Conservation (phyloP, 495 filamentous ascomycete genomes). For the Aspergillus mulundensis region DNA sequence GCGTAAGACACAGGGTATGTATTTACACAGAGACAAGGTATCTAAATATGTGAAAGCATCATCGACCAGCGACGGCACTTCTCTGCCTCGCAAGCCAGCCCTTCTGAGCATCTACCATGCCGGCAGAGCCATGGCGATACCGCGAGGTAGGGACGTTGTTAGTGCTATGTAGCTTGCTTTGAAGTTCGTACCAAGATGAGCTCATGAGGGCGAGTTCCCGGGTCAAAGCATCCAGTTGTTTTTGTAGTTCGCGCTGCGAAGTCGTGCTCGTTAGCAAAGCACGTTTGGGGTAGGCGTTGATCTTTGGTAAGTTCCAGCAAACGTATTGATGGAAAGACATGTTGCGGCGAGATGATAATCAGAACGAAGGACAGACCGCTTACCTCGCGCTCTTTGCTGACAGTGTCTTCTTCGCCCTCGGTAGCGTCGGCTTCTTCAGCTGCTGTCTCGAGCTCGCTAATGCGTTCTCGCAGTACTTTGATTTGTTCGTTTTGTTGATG, state of each 20-base stretch:
- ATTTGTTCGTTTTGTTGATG: slow-evolving; percentile 57
- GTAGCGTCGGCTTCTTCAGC: slow-evolving; percentile 33
- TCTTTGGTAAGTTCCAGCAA: no score
- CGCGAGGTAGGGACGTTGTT: slow-evolving; percentile 67
- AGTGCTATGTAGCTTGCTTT: slow-evolving; percentile 79
- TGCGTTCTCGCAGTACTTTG: slow-evolving; percentile 53
- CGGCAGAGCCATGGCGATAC: slow-evolving; percentile 44
- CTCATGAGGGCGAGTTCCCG: slow-evolving; percentile 82
- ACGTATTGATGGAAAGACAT: background rate
- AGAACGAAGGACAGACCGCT: slow-evolving; percentile 13
- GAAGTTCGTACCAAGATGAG: slow-evolving; percentile 89
- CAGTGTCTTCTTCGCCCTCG: slow-evolving; percentile 30
- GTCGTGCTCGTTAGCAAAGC: slow-evolving; percentile 17
- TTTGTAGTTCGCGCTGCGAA: slow-evolving; percentile 54
- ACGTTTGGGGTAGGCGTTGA: no score
- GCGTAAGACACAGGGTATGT: background rate
- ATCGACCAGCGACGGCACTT: slow-evolving; percentile 56
- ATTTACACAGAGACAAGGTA: no score
- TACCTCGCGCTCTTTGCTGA: slow-evolving; percentile 49
- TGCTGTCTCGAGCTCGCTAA: slow-evolving; percentile 49
- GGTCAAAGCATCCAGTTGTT: slow-evolving; percentile 62
- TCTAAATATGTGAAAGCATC: slow-evolving; percentile 1
- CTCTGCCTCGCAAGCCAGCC: slow-evolving; percentile 92
- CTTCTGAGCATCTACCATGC: slow-evolving; percentile 70
- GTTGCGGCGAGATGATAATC: background rate